phyloP scores from a whole-genome alignment of 2,329 filamentous ascomycete genomes.

The Colletotrichum musae region DNA sequence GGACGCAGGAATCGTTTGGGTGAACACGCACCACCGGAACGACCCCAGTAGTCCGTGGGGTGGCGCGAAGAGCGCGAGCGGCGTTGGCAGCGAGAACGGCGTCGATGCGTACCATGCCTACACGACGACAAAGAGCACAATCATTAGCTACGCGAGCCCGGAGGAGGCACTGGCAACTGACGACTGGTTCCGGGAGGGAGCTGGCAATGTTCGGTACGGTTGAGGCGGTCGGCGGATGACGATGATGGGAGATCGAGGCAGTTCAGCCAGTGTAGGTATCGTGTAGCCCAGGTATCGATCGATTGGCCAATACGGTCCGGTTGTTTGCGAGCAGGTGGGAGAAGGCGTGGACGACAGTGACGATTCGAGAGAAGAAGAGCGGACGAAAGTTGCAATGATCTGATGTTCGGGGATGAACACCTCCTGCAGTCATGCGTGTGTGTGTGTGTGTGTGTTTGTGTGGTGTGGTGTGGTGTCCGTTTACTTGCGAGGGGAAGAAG shows the following conservation, averaged over 20 bases:
- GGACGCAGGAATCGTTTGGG: constrained; percentile 74
- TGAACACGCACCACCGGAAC: constrained; percentile 78
- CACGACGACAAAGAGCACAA: constrained; percentile 74
- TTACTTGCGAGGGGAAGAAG: too few species aligned
- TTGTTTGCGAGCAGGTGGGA: neutral
- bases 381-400: neutral
- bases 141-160: constrained; percentile 76
- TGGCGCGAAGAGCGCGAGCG: constrained; percentile 72
- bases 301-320: neutral
- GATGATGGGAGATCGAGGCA: too few species aligned
- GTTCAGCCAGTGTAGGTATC: too few species aligned
- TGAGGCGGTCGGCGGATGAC: constrained; percentile 46
- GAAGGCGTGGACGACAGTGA: neutral
- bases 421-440: neutral
- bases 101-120: constrained; percentile 74
- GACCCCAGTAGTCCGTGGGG: constrained; percentile 82
- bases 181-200: constrained; percentile 77
- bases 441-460: too few species aligned
- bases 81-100: constrained; percentile 82
- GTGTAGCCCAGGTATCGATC: neutral
- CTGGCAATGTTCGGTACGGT: constrained; percentile 72
- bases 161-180: constrained; percentile 68
- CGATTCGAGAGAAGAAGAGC: neutral
- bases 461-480: too few species aligned
- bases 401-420: constrained; percentile 38